Conservation (phyloP, 179 eudicot species). For the Patellifolia procumbens region DNA sequence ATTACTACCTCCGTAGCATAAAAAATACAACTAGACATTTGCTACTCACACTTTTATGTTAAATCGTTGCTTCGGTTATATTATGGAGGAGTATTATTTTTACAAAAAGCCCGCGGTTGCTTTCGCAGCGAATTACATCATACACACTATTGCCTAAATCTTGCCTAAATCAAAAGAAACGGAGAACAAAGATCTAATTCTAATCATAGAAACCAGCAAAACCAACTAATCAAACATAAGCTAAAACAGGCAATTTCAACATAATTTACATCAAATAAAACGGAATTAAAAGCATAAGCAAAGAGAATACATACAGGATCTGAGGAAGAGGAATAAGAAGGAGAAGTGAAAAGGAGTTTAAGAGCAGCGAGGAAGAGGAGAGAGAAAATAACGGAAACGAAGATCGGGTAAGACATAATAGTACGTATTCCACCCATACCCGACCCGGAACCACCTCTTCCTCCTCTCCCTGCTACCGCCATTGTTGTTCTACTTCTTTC, state of each 20-base stretch:
- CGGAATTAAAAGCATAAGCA: not conserved
- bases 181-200: not conserved
- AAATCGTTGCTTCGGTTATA: too few relatives aligned
- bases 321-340: constrained; percentile 46
- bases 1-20: too few relatives aligned
- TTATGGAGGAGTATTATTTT: too few relatives aligned
- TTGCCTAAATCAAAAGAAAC: not conserved
- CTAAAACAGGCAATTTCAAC: not conserved
- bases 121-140: too few relatives aligned
- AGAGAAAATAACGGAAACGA: constrained; percentile 74
- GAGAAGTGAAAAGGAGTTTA: constrained; percentile 69
- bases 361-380: constrained; percentile 77
- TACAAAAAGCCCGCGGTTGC: too few relatives aligned
- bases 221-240: not conserved
- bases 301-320: constrained; percentile 41
- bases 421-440: constrained; percentile 37
- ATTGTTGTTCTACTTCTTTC: constrained; percentile 24
- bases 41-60: too few relatives aligned
- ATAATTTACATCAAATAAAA: not conserved
- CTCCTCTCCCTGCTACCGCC: constrained; percentile 78
- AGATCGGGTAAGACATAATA: constrained; percentile 78
- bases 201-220: not conserved
- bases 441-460: constrained; percentile 56
- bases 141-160: not conserved
- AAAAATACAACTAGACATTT: too few relatives aligned